Percentiles rank a stretch among this genome's conserved stretches.
Evolutionary conservation across 2,329 filamentous ascomycete genomes (phyloP).

Genomic region (Aotearoamyces nothofagi): DNA sequence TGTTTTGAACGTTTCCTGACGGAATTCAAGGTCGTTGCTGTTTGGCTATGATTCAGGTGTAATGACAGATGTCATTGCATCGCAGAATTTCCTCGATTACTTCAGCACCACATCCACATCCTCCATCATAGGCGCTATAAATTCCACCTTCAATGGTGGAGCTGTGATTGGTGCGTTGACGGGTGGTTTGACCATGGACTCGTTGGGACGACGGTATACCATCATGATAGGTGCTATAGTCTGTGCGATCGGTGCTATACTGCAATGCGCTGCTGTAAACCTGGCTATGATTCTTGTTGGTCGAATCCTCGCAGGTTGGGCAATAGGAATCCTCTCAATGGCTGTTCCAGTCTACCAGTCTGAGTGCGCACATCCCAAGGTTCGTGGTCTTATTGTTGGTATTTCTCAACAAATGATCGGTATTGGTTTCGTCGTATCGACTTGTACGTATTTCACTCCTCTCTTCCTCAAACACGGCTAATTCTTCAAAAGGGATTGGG

Average conservation of each 20-base stretch:
- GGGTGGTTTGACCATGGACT: slow-evolving; percentile 37
- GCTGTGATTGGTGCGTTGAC: slow-evolving; percentile 26
- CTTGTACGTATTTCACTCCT: too few relatives aligned
- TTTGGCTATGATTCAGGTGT: slow-evolving; percentile 22
- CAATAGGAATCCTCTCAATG: slow-evolving; percentile 43
- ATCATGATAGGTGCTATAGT: slow-evolving; percentile 39
- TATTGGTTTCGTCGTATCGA: slow-evolving; percentile 38
- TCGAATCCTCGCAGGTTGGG: slow-evolving; percentile 32
- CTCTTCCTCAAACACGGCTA: too few relatives aligned
- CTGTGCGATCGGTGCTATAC: slow-evolving; percentile 40
- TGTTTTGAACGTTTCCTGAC: neutral
- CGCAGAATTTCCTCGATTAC: slow-evolving; percentile 12
- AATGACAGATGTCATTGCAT: slow-evolving; percentile 18
- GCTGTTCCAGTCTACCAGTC: slow-evolving; percentile 48
- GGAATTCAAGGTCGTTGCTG: slow-evolving; percentile 20
- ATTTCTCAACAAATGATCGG: slow-evolving; percentile 50
- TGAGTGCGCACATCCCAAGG: slow-evolving; percentile 43
- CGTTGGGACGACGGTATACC: slow-evolving; percentile 38
- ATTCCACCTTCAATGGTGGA: slow-evolving; percentile 49
- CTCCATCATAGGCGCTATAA: slow-evolving; percentile 33
- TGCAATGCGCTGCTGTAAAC: slow-evolving; percentile 39
- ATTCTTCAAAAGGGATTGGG: too few relatives aligned
- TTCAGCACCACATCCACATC: slow-evolving; percentile 20
- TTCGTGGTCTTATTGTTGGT: slow-evolving; percentile 42
- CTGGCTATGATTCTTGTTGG: slow-evolving; percentile 40